Evolutionary conservation across 1,284 basidiomycete species (phyloP).

Genomic region (Trichosporon faecale): DNA sequence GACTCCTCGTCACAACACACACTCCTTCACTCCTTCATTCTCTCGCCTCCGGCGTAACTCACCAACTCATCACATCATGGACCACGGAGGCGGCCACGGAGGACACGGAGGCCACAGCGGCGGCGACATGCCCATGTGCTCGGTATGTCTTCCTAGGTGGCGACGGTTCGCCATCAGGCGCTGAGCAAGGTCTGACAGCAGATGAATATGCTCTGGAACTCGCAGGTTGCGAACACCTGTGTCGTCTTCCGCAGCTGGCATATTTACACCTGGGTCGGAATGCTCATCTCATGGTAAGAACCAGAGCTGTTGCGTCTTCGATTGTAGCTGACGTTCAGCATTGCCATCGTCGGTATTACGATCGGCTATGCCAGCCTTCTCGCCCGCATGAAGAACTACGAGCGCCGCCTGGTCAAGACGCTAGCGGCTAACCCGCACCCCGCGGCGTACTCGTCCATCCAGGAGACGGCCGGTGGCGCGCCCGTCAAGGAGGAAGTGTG

Average conservation of each 20-base stretch:
- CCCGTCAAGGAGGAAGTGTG: conserved; percentile 34
- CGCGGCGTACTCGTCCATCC: conserved; percentile 34
- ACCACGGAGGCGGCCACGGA: conserved; percentile 24
- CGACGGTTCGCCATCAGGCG: not conserved
- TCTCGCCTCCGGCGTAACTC: not conserved
- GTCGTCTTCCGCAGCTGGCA: conserved; percentile 50
- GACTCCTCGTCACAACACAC: not conserved
- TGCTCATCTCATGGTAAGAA: conserved; percentile 47
- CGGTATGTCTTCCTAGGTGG: conserved; percentile 8
- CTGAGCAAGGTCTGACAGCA: conserved; percentile 18
- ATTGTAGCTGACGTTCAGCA: conserved; percentile 25
- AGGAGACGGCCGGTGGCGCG: conserved; percentile 26
- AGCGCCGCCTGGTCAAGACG: conserved; percentile 35
- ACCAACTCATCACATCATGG: conserved; percentile 16
- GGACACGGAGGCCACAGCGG: conserved; percentile 17
- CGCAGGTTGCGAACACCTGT: conserved; percentile 45
- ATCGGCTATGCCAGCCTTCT: conserved; percentile 45
- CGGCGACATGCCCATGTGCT: conserved; percentile 21
- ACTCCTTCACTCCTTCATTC: not conserved
- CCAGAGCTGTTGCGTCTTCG: too few relatives aligned
- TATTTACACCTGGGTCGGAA: conserved; percentile 39
- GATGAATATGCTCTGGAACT: conserved; percentile 55
- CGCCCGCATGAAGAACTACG: conserved; percentile 35
- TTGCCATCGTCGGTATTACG: conserved; percentile 41
- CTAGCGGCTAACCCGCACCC: conserved; percentile 29